Conservation (phyloP, 2,329 filamentous ascomycete species). For the Aspergillus udagawae region DNA sequence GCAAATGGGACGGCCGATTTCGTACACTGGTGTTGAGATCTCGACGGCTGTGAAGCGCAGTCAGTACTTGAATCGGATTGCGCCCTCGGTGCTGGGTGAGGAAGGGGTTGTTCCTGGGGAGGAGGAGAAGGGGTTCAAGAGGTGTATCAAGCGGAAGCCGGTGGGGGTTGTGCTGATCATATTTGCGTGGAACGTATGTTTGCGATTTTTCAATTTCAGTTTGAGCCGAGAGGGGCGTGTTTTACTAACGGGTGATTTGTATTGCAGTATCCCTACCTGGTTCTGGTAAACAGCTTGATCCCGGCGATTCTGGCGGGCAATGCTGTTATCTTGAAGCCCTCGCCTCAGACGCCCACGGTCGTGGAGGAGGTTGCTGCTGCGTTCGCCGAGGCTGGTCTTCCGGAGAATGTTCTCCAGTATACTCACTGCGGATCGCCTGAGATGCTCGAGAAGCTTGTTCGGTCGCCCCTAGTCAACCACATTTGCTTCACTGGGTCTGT, state of each 20-base stretch:
- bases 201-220: conserved; percentile 1
- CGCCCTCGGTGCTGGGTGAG: conserved; percentile 65
- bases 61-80: conserved; percentile 81
- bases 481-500: conserved; percentile 95
- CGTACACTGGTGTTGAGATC: conserved; percentile 79
- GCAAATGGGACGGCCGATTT: conserved; percentile 93
- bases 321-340: conserved; percentile 89
- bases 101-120: conserved; percentile 70
- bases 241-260: conserved; percentile 2
- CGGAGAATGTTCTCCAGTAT: conserved; percentile 79
- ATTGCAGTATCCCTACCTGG: conserved; percentile 83
- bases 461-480: conserved; percentile 69
- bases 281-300: conserved; percentile 85
- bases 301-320: conserved; percentile 89
- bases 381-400: conserved; percentile 76
- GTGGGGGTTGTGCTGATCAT: conserved; percentile 84
- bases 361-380: conserved; percentile 76
- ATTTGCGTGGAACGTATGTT: conserved; percentile 91
- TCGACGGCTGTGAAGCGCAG: conserved; percentile 79
- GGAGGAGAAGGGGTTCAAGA: conserved; percentile 79
- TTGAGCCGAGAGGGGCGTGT: neutral
- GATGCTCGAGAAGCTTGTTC: conserved; percentile 73
- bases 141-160: conserved; percentile 84
- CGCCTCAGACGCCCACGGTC: conserved; percentile 88
- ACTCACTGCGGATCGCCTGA: conserved; percentile 81